Base-by-base conservation (phyloP, 805 yeast genomes). In the Sugiyamaella americana region DNA sequence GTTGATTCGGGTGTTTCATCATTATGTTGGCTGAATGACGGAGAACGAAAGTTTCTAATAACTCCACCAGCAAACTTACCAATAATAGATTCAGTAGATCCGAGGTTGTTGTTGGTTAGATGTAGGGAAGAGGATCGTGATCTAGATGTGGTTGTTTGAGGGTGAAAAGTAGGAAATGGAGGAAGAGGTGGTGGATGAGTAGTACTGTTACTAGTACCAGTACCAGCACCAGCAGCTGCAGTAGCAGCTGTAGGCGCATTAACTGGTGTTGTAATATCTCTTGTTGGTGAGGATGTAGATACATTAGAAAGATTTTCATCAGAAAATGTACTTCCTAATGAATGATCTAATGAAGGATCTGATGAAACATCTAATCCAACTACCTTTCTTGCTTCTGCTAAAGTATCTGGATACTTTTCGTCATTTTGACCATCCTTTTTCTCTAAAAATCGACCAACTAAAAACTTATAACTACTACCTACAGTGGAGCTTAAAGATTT, bases 401-500 rank as follows among this genome's bases (percentile, higher is more conserved):
- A 42, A 3, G 61, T 56, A 21, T 53, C 44, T 5, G 61, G 59
- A 4, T 51, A 54, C 32, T 40, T 40, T 10, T 41, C 46, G 8
- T 46, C 51, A 13, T 32, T 37, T 30, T 46, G 44, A 23, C 40
- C 49, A 17, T 46, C 41, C 37, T 46, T 47, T 26, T 43, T 43
- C 34, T 52, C 54, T 2, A 57, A 37, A 24, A 44, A 51, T 54
- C 56, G 51, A 32, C 58, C 61, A 45, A 63, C 49, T 20, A 63
- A 47, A 41, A 56, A 63, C 37, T 60, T 52, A 49, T 63, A 64
- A 3, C 66, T 58, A 43, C 45, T 59, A n/a, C 62, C 65, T 17
- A 66, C 56, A 3, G 69, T 62, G 2, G 60, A 57, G 19, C 66
- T 63, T 19, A 63, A 41, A 16, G 66, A 57, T 44, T 60, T 60